Evolutionary conservation across 2,329 filamentous ascomycete species (phyloP).

Genomic region (Chrysosporium queenslandicum): DNA sequence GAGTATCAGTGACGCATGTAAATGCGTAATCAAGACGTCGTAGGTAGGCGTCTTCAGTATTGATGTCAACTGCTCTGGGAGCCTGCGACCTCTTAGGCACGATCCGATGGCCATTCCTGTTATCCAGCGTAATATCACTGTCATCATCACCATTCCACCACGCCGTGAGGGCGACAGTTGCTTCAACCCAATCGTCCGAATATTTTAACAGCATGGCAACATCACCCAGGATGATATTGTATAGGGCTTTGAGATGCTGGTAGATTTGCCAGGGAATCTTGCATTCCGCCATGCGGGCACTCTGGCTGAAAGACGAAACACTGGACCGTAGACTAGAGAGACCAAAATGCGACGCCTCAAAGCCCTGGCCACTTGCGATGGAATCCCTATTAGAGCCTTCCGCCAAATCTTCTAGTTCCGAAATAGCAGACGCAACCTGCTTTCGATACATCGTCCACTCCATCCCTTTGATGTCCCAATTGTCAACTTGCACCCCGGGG

Average conservation of each 20-base stretch:
- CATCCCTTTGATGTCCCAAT: slow-evolving; percentile 74
- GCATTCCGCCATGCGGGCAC: slow-evolving; percentile 64
- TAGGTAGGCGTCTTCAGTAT: slow-evolving; percentile 58
- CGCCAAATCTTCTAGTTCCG: slow-evolving; percentile 65
- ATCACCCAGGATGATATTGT: slow-evolving; percentile 69
- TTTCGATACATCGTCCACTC: slow-evolving; percentile 80
- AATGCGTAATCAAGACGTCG: slow-evolving; percentile 64
- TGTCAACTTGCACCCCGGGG: slow-evolving; percentile 51
- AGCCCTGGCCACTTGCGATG: slow-evolving; percentile 32
- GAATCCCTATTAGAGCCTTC: slow-evolving; percentile 56
- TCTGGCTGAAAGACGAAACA: slow-evolving; percentile 56
- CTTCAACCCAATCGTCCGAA: slow-evolving; percentile 87
- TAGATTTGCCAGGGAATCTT: slow-evolving; percentile 85
- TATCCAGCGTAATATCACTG: slow-evolving; percentile 31
- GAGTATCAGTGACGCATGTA: slow-evolving; percentile 51
- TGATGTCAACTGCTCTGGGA: slow-evolving; percentile 38
- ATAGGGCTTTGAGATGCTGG: slow-evolving; percentile 69
- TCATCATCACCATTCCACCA: slow-evolving; percentile 87
- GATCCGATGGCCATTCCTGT: slow-evolving; percentile 14
- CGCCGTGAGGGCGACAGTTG: slow-evolving; percentile 66
- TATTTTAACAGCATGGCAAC: slow-evolving; percentile 63
- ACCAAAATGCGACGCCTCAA: slow-evolving; percentile 39
- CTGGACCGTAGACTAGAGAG: slow-evolving; percentile 37
- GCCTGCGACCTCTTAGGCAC: slow-evolving; percentile 26
- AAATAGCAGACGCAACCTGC: slow-evolving; percentile 57